Evolutionary conservation across 2,329 filamentous ascomycete genomes (phyloP), one percentile per base, ranked within the genome.

Genomic region (Aspergillus hiratsukae): DNA sequence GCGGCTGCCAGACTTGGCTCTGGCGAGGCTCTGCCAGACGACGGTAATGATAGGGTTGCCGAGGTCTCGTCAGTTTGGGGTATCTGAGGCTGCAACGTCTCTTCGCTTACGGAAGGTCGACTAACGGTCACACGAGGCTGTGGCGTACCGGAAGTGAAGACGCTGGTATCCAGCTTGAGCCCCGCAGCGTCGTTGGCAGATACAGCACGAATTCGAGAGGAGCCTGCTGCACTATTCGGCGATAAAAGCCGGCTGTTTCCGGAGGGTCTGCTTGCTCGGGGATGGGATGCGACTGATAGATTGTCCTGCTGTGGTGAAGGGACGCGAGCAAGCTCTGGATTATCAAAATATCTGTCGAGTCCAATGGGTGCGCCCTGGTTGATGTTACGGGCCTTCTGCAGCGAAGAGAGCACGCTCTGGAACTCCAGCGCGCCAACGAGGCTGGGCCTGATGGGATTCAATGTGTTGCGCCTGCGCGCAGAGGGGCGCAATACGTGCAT

Each of bases 361-460:
- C 86, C 81, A 58, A 96, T 86, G 2, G 86, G 83, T 46, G 86
- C 83, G 19, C 88, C 60, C 27, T 58, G 82, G 64, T 87, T 85
- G 27, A 89, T 83, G 61, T 90, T 94, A 67, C 89, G 85, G 55
- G 91, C 89, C 61, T 87, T 89, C 66, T 95, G 87, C 55, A 99
- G 76, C 2, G 91, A 91, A n/a, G 90, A 88, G 48, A 99, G 78
- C 3, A 96, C 88, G 2, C 93, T 93, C 64, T 92, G 84, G 66
- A 99, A 99, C 74, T 99, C 94, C 56, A 99, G 79, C 8, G 90
- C 94, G 46, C 94, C 94, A 3, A 99, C 88, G 49, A 99, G 78
- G 77, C 94, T 97, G 1, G 94, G 93, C 46, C 94, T 83, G 60
- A 99, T 97, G 0, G 91, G 89, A 6, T 87, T 93, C 58, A 92